Percentiles rank a stretch among this genome's conserved stretches.
Evolutionary conservation across 2,329 filamentous ascomycete species (phyloP).

Genomic region (Bipolaris gigantea): DNA sequence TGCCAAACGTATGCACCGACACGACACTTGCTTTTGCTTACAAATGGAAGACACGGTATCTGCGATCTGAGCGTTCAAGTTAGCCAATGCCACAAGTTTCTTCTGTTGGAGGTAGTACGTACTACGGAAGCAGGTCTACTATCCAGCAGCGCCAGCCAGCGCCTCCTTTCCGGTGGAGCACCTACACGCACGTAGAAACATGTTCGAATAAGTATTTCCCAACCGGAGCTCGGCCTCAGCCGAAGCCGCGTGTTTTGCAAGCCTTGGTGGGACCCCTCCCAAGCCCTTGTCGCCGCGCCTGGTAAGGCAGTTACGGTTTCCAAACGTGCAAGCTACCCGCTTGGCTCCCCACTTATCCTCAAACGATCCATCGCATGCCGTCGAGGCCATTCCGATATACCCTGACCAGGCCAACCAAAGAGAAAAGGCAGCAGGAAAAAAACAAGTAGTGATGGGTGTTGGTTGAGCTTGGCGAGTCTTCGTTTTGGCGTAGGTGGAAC

Average conservation of each 20-base stretch:
- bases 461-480: constrained; percentile 12
- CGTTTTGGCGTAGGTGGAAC: constrained; percentile 5
- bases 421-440: too few relatives aligned
- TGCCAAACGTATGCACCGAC: not conserved
- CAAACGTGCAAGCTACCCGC: constrained; percentile 17
- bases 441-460: too few relatives aligned
- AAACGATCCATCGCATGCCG: constrained; percentile 25
- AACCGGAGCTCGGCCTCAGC: not conserved
- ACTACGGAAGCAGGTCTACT: not conserved
- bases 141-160: not conserved
- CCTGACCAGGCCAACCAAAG: not conserved
- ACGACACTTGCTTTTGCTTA: not conserved
- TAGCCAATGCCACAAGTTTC: not conserved
- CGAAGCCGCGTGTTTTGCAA: not conserved
- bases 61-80: not conserved
- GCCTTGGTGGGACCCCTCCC: not conserved
- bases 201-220: not conserved
- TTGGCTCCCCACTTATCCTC: constrained; percentile 27
- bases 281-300: constrained; percentile 3
- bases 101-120: not conserved
- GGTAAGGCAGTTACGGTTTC: constrained; percentile 32
- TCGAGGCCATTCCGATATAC: constrained; percentile 3
- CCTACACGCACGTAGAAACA: not conserved
- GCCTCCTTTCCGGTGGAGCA: not conserved
- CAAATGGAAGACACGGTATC: not conserved